Evolutionary conservation across 2,329 filamentous ascomycete genomes (phyloP).

Genomic region (Penicillium sp.): DNA sequence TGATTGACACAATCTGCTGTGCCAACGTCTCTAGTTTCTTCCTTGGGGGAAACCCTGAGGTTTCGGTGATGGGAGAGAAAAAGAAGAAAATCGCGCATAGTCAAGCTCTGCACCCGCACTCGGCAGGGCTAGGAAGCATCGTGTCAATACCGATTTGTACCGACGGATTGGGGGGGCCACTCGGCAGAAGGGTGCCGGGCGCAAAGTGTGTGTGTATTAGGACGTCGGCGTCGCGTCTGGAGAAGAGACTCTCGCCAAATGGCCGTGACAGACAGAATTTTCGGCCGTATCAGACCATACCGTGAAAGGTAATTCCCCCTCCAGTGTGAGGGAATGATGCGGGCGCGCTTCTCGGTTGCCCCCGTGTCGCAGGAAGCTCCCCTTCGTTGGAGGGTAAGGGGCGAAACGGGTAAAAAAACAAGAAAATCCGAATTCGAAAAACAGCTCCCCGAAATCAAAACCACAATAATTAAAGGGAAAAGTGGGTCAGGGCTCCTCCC

Average conservation of each 20-base stretch:
- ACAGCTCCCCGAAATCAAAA: conserved; percentile 1
- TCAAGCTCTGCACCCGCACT: conserved; percentile 19
- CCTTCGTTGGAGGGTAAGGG: background rate
- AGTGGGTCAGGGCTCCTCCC: conserved; percentile 9
- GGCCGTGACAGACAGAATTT: no score
- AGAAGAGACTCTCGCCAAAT: no score
- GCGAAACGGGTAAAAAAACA: conserved; percentile 2
- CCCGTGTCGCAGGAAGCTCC: background rate
- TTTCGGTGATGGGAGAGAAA: conserved; percentile 1
- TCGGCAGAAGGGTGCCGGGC: conserved; percentile 25
- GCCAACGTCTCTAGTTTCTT: conserved; percentile 13
- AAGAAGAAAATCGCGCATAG: conserved; percentile 28
- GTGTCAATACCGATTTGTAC: conserved; percentile 8
- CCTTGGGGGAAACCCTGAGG: no score
- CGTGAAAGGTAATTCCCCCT: no score
- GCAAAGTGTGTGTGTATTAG: no score
- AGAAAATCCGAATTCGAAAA: conserved; percentile 6
- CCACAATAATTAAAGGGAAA: conserved; percentile 2
- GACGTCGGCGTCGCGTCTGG: no score
- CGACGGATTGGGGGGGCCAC: conserved; percentile 11
- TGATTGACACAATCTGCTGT: conserved; percentile 2
- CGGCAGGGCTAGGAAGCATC: conserved; percentile 11
- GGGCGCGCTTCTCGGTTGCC: no score
- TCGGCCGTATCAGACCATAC: no score
- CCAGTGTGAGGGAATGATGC: no score